Conservation (phyloP, 148 eudicot genomes). For the Amaranthus hypochondriacus region DNA sequence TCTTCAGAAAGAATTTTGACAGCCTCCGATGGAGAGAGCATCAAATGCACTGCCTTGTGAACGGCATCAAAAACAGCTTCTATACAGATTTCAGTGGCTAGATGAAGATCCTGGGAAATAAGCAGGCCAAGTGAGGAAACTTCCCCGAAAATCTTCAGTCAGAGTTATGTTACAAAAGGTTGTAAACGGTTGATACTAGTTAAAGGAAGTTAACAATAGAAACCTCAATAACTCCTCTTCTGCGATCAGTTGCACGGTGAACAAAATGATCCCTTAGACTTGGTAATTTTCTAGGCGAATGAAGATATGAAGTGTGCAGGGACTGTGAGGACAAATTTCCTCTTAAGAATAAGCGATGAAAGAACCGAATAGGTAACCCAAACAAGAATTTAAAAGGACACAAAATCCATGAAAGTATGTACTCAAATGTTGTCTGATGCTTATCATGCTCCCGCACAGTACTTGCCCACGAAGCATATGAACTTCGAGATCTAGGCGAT, state of each 20-base stretch:
- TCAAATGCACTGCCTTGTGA: conserved; percentile 65
- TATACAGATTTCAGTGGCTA: conserved; percentile 71
- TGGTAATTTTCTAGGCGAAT: conserved; percentile 43
- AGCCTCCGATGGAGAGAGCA: conserved; percentile 69
- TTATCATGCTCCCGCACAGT: conserved; percentile 48
- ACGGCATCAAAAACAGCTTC: conserved; percentile 77
- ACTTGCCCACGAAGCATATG: conserved; percentile 51
- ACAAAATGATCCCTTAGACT: conserved; percentile 62
- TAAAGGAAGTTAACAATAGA: neutral
- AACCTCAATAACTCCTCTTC: conserved; percentile 97
- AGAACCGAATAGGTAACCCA: conserved; percentile 53
- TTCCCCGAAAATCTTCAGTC: neutral
- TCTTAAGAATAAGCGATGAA: conserved; percentile 31
- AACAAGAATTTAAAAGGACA: conserved; percentile 57
- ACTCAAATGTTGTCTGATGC: conserved; percentile 44
- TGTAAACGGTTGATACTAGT: conserved; percentile 4
- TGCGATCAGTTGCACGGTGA: conserved; percentile 84
- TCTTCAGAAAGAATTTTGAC: conserved; percentile 41
- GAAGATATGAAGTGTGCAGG: conserved; percentile 23
- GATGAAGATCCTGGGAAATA: conserved; percentile 71
- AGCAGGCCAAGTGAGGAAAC: conserved; percentile 1
- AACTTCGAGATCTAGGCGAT: conserved; percentile 70
- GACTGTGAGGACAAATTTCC: conserved; percentile 27
- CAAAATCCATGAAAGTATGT: conserved; percentile 53
- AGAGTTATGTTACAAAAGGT: neutral